These are phyloP conservation scores for Citrullus colocynthis DNA, from an alignment of 306 rosid genomes.

Conservation along the genomic window DNA sequence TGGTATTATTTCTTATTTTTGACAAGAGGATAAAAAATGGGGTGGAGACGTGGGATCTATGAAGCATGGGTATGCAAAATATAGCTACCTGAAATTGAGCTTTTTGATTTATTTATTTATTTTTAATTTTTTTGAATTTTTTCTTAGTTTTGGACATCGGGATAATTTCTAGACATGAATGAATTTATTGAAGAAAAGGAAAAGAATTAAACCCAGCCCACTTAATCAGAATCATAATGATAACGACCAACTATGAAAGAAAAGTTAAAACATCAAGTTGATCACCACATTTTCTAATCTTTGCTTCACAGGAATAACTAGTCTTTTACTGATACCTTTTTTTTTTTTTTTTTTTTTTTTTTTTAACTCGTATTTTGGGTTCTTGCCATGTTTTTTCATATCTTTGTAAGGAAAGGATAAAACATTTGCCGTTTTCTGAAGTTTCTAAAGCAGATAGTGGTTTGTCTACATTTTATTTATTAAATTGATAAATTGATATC, in stretches of 20 bases:
- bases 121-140: too few species aligned
- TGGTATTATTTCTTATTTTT: not conserved
- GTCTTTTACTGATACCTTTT: not conserved
- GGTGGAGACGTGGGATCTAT: not conserved
- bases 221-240: not conserved
- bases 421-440: not conserved
- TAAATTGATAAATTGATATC: not conserved
- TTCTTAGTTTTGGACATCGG: not conserved
- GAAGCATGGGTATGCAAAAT: too few species aligned
- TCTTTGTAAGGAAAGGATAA: not conserved
- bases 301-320: not conserved
- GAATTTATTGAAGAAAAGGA: not conserved
- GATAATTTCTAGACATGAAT: not conserved
- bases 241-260: not conserved
- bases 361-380: not conserved
- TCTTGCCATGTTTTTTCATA: not conserved
- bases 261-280: too few species aligned
- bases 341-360: too few species aligned
- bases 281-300: not conserved
- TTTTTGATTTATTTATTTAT: too few species aligned
- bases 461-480: not conserved
- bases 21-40: not conserved
- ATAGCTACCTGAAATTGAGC: not conserved
- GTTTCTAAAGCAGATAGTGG: not conserved
- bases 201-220: not conserved